These are phyloP conservation scores for Galerina sulciceps DNA, from an alignment of 768 basidiomycete species.

Conservation along the genomic window DNA sequence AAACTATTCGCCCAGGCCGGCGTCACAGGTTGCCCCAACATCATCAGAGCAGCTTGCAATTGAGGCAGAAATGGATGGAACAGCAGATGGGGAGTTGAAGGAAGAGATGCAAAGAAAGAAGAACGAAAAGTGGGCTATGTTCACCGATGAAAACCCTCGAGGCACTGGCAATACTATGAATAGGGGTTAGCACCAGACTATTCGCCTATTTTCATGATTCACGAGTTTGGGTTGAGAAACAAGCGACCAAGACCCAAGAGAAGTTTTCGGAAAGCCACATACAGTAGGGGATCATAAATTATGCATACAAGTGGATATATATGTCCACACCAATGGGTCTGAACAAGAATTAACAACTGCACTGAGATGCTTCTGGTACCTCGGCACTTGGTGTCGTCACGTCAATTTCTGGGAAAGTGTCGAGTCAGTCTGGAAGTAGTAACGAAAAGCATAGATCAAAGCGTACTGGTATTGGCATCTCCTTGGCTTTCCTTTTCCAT, in stretches of 20 bases:
- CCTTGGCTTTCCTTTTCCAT: constrained; percentile 83
- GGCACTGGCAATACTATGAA: constrained; percentile 99
- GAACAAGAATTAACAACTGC: constrained; percentile 64
- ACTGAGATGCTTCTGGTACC: constrained; percentile 86
- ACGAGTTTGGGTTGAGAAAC: not conserved
- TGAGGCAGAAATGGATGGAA: constrained; percentile 87
- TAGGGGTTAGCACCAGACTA: constrained; percentile 56
- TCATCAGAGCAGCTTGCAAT: constrained; percentile 77
- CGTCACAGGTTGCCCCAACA: constrained; percentile 68
- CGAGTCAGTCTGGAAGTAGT: constrained; percentile 7
- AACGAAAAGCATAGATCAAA: constrained; percentile 10
- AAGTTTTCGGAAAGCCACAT: not conserved
- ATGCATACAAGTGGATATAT: constrained; percentile 21
- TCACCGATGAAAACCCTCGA: constrained; percentile 81
- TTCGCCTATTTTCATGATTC: not conserved
- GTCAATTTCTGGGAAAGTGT: constrained; percentile 74
- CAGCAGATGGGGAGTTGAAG: constrained; percentile 65
- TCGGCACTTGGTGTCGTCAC: constrained; percentile 75
- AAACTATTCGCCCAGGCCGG: constrained; percentile 49
- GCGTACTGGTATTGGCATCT: constrained; percentile 59
- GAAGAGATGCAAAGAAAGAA: constrained; percentile 78
- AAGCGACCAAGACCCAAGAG: not conserved
- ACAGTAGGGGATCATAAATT: constrained; percentile 16
- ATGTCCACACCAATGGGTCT: constrained; percentile 10
- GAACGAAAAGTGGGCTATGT: constrained; percentile 92